Conservation (phyloP, 176 grass and related monocot species). For the Saccharum officinarum region DNA sequence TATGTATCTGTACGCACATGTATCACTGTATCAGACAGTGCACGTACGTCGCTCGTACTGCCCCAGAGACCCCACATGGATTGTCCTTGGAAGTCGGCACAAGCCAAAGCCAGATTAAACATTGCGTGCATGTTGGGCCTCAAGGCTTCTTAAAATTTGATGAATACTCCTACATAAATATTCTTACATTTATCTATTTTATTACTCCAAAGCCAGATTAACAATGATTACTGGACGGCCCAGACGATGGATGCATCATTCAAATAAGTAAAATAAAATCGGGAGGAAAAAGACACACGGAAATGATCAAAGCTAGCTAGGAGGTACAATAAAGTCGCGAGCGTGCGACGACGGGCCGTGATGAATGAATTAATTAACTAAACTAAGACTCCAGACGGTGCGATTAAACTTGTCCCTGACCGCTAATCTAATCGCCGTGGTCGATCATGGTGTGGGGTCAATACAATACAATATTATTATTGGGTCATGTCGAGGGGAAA, state of each 20-base stretch:
- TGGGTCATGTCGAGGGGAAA: background rate
- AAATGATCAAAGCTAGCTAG: background rate
- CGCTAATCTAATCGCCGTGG: conserved; percentile 18
- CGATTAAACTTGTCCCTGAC: background rate
- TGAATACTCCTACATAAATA: too few relatives aligned
- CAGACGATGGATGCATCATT: background rate
- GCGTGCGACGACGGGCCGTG: background rate
- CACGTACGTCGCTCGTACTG: background rate
- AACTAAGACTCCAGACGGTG: background rate
- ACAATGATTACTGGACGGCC: conserved; percentile 1
- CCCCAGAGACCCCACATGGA: background rate
- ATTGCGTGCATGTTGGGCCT: background rate
- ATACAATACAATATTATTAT: background rate
- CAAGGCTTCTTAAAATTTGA: background rate
- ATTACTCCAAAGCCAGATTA: background rate
- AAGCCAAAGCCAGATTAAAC: too few relatives aligned
- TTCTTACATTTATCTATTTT: too few relatives aligned
- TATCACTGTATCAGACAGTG: background rate
- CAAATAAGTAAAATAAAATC: background rate
- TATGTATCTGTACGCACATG: background rate
- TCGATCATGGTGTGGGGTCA: background rate
- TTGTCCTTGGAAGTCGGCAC: background rate
- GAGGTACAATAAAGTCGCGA: background rate
- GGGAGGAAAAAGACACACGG: background rate
- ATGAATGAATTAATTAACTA: conserved; percentile 38